phyloP scores from a whole-genome alignment of 1,139 yeast species.

The Ogataea hybrid region DNA sequence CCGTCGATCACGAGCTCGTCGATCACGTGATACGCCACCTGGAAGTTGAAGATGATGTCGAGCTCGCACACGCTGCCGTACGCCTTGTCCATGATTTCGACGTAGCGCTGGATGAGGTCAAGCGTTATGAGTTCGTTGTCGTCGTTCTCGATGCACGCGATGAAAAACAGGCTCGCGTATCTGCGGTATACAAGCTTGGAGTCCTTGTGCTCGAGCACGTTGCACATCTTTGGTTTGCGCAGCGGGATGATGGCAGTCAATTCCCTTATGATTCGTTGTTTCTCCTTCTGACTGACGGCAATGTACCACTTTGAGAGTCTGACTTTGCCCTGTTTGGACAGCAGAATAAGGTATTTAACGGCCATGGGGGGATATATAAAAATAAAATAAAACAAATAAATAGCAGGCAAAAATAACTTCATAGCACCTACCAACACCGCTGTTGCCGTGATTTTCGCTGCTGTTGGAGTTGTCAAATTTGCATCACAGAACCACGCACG shows the following conservation, averaged over 20 bases:
- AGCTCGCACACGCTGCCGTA: conserved; percentile 96
- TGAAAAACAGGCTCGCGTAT: conserved; percentile 88
- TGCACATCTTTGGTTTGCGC: conserved; percentile 93
- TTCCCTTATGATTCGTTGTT: conserved; percentile 79
- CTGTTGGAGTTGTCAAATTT: not conserved
- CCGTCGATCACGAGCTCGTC: conserved; percentile 88
- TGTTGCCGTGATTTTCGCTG: not conserved
- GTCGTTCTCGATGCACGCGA: conserved; percentile 78
- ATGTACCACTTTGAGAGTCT: conserved; percentile 92
- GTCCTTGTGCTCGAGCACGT: conserved; percentile 87
- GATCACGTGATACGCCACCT: conserved; percentile 85
- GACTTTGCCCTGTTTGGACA: conserved; percentile 94
- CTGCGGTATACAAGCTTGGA: conserved; percentile 86
- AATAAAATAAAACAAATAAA: conserved; percentile 3
- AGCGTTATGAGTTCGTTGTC: conserved; percentile 86
- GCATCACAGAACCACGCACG: not conserved
- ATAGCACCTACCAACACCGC: conserved; percentile 1
- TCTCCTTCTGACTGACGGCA: conserved; percentile 77
- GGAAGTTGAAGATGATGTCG: conserved; percentile 92
- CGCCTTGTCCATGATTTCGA: conserved; percentile 94
- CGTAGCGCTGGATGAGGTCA: conserved; percentile 89
- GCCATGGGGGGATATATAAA: conserved; percentile 44
- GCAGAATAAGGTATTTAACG: conserved; percentile 70
- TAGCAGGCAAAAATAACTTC: conserved; percentile 7
- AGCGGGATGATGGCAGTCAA: conserved; percentile 81